Conservation (phyloP, 2,329 filamentous ascomycete genomes). For the Sporothrix brasiliensis region DNA sequence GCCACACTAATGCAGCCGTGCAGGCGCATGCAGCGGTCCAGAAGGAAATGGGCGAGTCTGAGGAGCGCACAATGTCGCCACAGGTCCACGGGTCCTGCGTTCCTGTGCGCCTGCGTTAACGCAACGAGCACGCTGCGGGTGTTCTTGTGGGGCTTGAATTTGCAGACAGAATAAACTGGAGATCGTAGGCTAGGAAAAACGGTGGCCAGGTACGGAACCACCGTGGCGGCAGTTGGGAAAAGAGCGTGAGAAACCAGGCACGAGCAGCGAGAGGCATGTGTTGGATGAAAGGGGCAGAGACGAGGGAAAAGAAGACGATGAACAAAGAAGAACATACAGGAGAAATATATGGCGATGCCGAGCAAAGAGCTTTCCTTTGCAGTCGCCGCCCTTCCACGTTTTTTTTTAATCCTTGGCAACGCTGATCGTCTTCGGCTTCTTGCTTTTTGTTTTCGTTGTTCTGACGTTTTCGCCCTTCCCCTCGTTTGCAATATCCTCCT, state of each 20-base stretch:
- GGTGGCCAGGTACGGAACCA: constrained; percentile 12
- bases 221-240: constrained; percentile 24
- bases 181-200: constrained; percentile 9
- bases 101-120: constrained; percentile 14
- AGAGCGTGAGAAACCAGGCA: constrained; percentile 21
- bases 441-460: neutral
- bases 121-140: constrained; percentile 7
- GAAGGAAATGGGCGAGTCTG: constrained; percentile 9
- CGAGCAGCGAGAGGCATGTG: constrained; percentile 1
- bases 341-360: neutral
- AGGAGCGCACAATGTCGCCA: constrained; percentile 10
- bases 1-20: constrained; percentile 18
- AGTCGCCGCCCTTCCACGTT: no score
- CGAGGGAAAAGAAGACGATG: neutral
- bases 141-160: no score
- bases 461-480: neutral
- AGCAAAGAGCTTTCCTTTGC: neutral
- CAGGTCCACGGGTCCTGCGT: constrained; percentile 22
- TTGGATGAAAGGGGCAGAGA: neutral
- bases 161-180: neutral
- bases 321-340: neutral
- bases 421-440: neutral
- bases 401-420: neutral
- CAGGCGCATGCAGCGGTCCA: constrained; percentile 27
- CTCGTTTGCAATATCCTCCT: constrained; percentile 22